These are phyloP conservation scores for Isoetes engelmannii DNA, from an alignment of 83 land plant genomes.

Conservation along the genomic window DNA sequence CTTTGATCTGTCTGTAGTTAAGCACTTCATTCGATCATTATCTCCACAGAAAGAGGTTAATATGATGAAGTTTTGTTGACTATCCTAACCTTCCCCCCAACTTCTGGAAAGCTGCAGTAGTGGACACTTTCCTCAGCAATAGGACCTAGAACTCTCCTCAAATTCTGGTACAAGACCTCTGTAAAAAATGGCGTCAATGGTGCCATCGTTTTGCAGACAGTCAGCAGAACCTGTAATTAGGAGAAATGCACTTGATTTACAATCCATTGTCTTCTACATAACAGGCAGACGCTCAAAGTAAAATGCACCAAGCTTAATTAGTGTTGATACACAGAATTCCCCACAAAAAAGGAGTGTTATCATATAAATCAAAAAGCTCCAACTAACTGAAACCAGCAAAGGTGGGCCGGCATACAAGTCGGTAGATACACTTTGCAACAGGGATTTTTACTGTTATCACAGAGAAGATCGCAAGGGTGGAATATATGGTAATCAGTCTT, in stretches of 20 bases:
- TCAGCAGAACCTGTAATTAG: constrained; percentile 63
- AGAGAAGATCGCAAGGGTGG: no score
- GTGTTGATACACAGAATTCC: not conserved
- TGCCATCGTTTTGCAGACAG: constrained; percentile 87
- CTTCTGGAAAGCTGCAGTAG: constrained; percentile 71
- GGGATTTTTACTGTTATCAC: no score
- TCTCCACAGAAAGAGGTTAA: not conserved
- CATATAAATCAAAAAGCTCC: not conserved
- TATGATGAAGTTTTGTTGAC: not conserved
- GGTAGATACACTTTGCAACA: no score
- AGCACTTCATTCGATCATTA: not conserved
- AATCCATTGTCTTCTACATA: not conserved
- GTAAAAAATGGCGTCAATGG: constrained; percentile 98
- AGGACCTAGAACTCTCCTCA: constrained; percentile 46
- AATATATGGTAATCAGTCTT: no score
- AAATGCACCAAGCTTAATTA: not conserved
- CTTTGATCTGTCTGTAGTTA: constrained; percentile 56
- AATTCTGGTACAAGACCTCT: constrained; percentile 84
- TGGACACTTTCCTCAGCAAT: constrained; percentile 80
- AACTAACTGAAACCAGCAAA: no score
- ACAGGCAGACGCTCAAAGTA: not conserved
- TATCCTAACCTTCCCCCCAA: constrained; percentile 61
- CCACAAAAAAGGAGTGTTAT: not conserved
- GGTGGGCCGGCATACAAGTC: no score
- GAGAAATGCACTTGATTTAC: not conserved